Percentiles rank a stretch among this genome's conserved stretches.
Conservation (phyloP, 2,329 filamentous ascomycete genomes). For the Claviceps pazoutovae region DNA sequence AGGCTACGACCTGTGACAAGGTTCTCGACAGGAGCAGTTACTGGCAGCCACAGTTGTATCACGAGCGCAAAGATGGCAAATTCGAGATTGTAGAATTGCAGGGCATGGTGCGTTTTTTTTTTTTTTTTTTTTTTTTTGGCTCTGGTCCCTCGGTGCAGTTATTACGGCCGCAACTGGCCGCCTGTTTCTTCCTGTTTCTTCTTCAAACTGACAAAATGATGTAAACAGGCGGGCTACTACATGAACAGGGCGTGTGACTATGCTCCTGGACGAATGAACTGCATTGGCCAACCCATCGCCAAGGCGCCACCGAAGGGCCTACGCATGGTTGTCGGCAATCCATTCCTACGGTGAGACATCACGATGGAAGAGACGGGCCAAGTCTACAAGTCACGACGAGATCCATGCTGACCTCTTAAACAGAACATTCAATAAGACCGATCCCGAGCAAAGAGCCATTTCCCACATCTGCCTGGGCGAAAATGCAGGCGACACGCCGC, state of each 20-base stretch:
- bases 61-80: slow-evolving; percentile 38
- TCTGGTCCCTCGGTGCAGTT: no score
- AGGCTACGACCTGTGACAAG: slow-evolving; percentile 52
- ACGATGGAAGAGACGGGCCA: no score
- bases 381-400: neutral
- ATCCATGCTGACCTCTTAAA: neutral
- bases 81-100: slow-evolving; percentile 28
- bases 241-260: slow-evolving; percentile 16
- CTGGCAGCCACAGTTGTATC: slow-evolving; percentile 48
- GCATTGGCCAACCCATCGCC: slow-evolving; percentile 17
- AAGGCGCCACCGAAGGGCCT: slow-evolving; percentile 47
- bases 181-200: no score
- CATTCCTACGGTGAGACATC: slow-evolving; percentile 24
- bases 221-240: slow-evolving; percentile 14
- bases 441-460: slow-evolving; percentile 35
- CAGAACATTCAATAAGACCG: slow-evolving; percentile 28
- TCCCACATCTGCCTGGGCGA: slow-evolving; percentile 40
- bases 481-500: slow-evolving; percentile 26
- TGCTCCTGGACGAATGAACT: slow-evolving; percentile 11
- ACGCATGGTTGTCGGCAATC: slow-evolving; percentile 51
- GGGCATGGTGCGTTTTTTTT: slow-evolving; percentile 12
- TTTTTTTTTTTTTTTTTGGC: neutral
- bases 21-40: slow-evolving; percentile 51
- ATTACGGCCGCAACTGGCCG: no score
- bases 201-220: no score